Conservation (phyloP, 2,329 filamentous ascomycete genomes). For the Neonectria hederae region DNA sequence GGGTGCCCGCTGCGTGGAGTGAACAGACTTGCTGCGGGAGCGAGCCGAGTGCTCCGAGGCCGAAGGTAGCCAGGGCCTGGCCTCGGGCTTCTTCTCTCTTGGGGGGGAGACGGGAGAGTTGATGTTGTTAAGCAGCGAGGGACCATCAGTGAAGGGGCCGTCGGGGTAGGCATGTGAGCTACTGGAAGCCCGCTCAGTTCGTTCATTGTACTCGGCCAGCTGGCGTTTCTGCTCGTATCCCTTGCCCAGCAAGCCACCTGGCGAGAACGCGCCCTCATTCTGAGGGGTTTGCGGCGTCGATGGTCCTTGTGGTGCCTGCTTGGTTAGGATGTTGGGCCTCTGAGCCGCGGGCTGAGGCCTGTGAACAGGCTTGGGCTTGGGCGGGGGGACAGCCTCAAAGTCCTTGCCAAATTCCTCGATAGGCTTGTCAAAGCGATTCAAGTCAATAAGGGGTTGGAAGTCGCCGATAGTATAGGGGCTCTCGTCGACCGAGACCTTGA, state of each 20-base stretch:
- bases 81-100: slow-evolving; percentile 42
- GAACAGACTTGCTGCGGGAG: slow-evolving; percentile 42
- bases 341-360: slow-evolving; percentile 14
- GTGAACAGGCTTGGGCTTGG: slow-evolving; percentile 20
- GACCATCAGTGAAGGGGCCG: slow-evolving; percentile 63
- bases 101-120: slow-evolving; percentile 31
- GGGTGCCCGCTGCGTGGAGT: slow-evolving; percentile 32
- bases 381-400: slow-evolving; percentile 42
- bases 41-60: slow-evolving; percentile 50
- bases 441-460: slow-evolving; percentile 74
- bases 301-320: slow-evolving; percentile 44
- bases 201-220: slow-evolving; percentile 43
- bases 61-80: slow-evolving; percentile 50
- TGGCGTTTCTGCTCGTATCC: slow-evolving; percentile 58
- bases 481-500: slow-evolving; percentile 53
- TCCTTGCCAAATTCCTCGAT: slow-evolving; percentile 61
- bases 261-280: slow-evolving; percentile 56
- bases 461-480: slow-evolving; percentile 71
- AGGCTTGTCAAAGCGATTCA: slow-evolving; percentile 65
- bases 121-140: slow-evolving; percentile 63
- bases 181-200: slow-evolving; percentile 33
- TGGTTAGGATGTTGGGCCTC: slow-evolving; percentile 26
- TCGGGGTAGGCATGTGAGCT: slow-evolving; percentile 44
- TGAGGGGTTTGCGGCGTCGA: slow-evolving; percentile 27
- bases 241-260: slow-evolving; percentile 61